Percentiles rank a stretch among this genome's conserved stretches.
Evolutionary conservation across 1,284 basidiomycete species (phyloP).

Genomic region (Moesziomyces antarcticus): DNA sequence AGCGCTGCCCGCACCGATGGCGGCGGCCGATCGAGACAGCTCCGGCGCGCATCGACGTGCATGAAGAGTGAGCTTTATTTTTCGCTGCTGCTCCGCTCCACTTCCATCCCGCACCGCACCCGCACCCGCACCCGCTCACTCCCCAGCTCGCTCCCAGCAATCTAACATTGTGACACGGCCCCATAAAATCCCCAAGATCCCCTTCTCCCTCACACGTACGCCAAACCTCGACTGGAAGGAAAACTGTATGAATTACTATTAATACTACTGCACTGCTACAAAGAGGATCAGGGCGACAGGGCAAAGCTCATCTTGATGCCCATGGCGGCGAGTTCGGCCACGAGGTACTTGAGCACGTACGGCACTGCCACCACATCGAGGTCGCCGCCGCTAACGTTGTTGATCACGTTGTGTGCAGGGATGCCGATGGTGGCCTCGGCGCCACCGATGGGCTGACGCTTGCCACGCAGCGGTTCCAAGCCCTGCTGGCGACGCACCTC

Average conservation of each 20-base stretch:
- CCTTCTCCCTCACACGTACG: no score
- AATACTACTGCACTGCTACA: neutral
- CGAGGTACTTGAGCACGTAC: slow-evolving; percentile 76
- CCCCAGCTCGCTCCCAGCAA: no score
- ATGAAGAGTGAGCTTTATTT: slow-evolving; percentile 8
- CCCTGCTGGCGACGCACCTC: slow-evolving; percentile 39
- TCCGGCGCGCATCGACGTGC: slow-evolving; percentile 14
- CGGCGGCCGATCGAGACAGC: slow-evolving; percentile 32
- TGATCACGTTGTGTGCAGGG: slow-evolving; percentile 45
- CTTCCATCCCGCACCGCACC: no score
- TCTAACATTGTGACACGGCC: no score
- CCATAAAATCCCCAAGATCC: no score
- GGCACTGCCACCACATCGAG: slow-evolving; percentile 77
- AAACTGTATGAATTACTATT: neutral
- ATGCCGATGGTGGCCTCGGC: slow-evolving; percentile 47
- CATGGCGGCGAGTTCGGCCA: slow-evolving; percentile 74
- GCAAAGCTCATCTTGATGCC: slow-evolving; percentile 71
- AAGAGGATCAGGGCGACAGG: slow-evolving; percentile 17
- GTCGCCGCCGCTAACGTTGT: slow-evolving; percentile 51
- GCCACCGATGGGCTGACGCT: slow-evolving; percentile 38
- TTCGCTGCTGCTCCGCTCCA: neutral
- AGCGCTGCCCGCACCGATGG: slow-evolving; percentile 18
- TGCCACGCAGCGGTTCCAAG: slow-evolving; percentile 34
- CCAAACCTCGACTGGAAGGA: no score
- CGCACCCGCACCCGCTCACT: no score